A percentile compares a stretch with the other conserved stretches of the same genome.
phyloP scores from a whole-genome alignment of 2,329 filamentous ascomycete species.

The Beauveria pseudobassiana region DNA sequence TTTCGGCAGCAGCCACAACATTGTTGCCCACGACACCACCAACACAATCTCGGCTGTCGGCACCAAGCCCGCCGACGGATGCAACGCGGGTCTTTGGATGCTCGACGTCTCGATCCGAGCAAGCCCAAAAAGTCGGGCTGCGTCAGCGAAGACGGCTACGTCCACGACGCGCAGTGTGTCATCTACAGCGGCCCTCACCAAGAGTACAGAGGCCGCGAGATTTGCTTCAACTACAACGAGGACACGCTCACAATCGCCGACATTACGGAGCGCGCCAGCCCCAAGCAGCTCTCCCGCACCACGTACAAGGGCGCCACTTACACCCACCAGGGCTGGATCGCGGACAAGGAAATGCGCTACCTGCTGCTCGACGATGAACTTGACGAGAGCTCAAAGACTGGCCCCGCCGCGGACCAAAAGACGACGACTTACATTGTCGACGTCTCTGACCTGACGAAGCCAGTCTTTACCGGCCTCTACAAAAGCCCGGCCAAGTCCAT shows the following conservation, averaged over 20 bases:
- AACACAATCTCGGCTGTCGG: constrained; percentile 37
- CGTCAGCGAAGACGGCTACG: constrained; percentile 41
- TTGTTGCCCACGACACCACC: constrained; percentile 31
- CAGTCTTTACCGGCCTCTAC: constrained; percentile 36
- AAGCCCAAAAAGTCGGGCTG: constrained; percentile 44
- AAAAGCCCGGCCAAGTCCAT: constrained; percentile 33
- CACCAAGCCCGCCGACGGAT: constrained; percentile 29
- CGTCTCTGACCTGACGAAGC: constrained; percentile 34
- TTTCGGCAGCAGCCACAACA: constrained; percentile 35
- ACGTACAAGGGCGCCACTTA: constrained; percentile 49
- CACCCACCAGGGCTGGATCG: constrained; percentile 51
- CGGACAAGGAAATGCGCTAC: constrained; percentile 38
- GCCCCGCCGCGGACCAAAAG: constrained; percentile 32
- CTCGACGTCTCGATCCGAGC: constrained; percentile 44
- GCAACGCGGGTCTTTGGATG: constrained; percentile 44
- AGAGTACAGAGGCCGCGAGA: constrained; percentile 39
- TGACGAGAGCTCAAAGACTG: constrained; percentile 36
- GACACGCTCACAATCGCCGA: constrained; percentile 47
- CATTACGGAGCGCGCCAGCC: constrained; percentile 40
- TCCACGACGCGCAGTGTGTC: constrained; percentile 54
- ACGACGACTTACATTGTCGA: constrained; percentile 47
- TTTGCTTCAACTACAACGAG: constrained; percentile 51
- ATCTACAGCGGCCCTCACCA: constrained; percentile 45
- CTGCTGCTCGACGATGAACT: constrained; percentile 47
- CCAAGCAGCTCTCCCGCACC: constrained; percentile 42